Percentiles rank a stretch among this genome's conserved stretches.
Conservation (phyloP, 768 basidiomycete species). For the Filobasidium wieringae region DNA sequence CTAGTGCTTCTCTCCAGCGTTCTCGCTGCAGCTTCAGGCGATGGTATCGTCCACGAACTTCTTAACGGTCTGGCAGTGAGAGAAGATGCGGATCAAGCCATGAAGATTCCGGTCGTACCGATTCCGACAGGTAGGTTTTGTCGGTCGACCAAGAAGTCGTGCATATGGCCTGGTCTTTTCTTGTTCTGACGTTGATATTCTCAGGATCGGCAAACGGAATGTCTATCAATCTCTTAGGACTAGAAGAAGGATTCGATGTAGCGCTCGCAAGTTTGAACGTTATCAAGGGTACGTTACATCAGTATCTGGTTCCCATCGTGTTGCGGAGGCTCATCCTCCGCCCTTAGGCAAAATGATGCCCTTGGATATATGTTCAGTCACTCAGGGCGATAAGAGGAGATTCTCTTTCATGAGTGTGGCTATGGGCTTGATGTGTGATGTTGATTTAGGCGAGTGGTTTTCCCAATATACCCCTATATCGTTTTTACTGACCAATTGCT, state of each 20-base stretch:
- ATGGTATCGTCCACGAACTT: slow-evolving; percentile 38
- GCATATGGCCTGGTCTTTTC: neutral
- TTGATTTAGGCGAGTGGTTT: slow-evolving; percentile 16
- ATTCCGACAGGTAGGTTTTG: slow-evolving; percentile 36
- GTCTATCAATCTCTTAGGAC: slow-evolving; percentile 32
- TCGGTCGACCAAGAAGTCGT: no score
- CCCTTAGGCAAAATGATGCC: slow-evolving; percentile 20
- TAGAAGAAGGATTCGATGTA: slow-evolving; percentile 33
- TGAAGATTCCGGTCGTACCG: slow-evolving; percentile 33
- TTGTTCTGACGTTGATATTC: neutral
- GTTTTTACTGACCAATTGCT: neutral
- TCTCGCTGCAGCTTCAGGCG: slow-evolving; percentile 35
- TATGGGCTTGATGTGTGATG: slow-evolving; percentile 28
- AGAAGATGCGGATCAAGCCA: slow-evolving; percentile 30
- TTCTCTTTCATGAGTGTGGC: slow-evolving; percentile 32
- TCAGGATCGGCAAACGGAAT: slow-evolving; percentile 35
- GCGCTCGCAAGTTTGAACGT: slow-evolving; percentile 33
- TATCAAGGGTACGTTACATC: slow-evolving; percentile 33
- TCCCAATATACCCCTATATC: neutral
- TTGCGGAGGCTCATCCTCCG: neutral
- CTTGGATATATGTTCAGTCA: slow-evolving; percentile 34
- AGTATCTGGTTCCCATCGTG: neutral
- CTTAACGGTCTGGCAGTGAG: slow-evolving; percentile 36
- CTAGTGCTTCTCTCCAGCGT: slow-evolving; percentile 18
- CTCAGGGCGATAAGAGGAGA: slow-evolving; percentile 13